Evolutionary conservation across 352 stramenopile genomes (phyloP), one percentile per base, ranked within the genome.

Genomic region (Phytophthora aleatoria): DNA sequence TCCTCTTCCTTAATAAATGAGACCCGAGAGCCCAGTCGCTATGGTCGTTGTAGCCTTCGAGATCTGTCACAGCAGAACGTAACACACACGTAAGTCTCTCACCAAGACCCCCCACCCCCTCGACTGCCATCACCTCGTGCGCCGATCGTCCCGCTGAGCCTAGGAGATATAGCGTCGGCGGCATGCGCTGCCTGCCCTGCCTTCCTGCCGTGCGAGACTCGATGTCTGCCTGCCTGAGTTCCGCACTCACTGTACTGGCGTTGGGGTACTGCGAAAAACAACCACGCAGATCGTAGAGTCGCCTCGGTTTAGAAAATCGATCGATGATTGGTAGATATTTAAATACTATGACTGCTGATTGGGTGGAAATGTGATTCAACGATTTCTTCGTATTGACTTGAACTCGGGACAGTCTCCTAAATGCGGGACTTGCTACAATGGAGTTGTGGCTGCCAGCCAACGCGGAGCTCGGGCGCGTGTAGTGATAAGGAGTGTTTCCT

Each of bases 251-350:
- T 66, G 57, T 73, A 57, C 64, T 71, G 33, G 61, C 51, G 54
- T 70, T 58, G 55, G 50, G 50, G 38, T 63, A 60, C 52, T 59
- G 52, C 68, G 66, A 74, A 73, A 71, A 77, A 73, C 68, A 76
- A 71, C 67, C 55, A 42, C 39, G 48, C 51, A 61, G 65, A 70
- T 70, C 54, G 66, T 73, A 73, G 45, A 67, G 71, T 78, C 71
- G 71, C 70, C 44, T 64, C 12, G 11, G 20, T 28, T 48, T 16
- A 38, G 36, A 27, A 9, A 28, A 49, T 53, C 3, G 12, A 50
- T n/a, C 35, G 9, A 20, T 26, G 26, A 71, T 69, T 74, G 66
- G 58, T 2, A 51, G 28, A 61, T 59, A 58, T 45, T 7, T 39
- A 44, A 6, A 15, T 27, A 16, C 12, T 24, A 30, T 42, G 8